Base-by-base conservation (phyloP, 2,329 filamentous ascomycete genomes). In the Emydomyces testavorans region DNA sequence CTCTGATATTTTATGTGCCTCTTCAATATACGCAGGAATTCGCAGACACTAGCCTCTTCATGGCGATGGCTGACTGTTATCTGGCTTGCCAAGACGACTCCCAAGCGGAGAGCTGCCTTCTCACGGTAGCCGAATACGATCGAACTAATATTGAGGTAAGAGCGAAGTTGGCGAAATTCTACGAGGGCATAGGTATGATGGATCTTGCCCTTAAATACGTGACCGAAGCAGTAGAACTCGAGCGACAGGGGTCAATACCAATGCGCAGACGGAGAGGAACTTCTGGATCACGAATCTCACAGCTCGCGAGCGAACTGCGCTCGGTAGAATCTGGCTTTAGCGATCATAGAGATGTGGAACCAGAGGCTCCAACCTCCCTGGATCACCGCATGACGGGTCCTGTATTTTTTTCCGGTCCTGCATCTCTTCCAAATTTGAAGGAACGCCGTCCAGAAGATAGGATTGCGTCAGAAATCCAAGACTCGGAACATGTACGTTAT, bases 151-250 rank as follows among this genome's bases (percentile, higher is more conserved):
- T 90, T 40, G 82, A 88, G 52, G 85, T 86, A 32, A 81, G 86
- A 32, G 79, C 85, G 24, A 79, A 86, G 57, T 72, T 95, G 7
- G 86, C 86, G 10, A 88, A 84, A 57, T 78, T 95, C 63, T 94
- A 93, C 59, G 86, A 93, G 61, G 79, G 75, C 53, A 76, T 76
- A 37, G 80, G 80, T 53, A 78, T 82, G 66, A 79, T 77, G 18
- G 83, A 88, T 57, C 79, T 86, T 58, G 88, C 88, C 1, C 77
- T 88, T 50, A 80, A 83, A 50, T 77, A 88, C 43, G 79, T 85
- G 41, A 83, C 82, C 28, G 83, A 93, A 61, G 80, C 85, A 6
- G 76, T 90, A 56, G 72, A 78, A 26, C 68, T 88, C 24, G 73
- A 73, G n/a, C 67, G 68, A 60, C 64, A 65, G 48, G 64, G 67